Conservation (phyloP, 257 asterid genomes). For the Mitragyna speciosa region DNA sequence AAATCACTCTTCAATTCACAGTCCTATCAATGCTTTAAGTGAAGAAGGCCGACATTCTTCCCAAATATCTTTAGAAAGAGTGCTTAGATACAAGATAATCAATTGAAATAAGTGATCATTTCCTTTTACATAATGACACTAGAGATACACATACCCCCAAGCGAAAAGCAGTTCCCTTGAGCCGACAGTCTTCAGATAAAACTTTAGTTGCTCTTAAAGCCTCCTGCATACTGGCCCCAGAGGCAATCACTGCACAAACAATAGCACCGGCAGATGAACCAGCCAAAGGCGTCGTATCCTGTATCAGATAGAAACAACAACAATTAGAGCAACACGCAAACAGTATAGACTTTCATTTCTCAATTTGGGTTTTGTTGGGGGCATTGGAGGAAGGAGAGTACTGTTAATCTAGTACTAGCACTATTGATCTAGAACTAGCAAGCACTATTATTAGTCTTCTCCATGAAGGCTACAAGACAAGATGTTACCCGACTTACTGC, state of each 20-base stretch:
- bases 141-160: constrained; percentile 63
- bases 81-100: not conserved
- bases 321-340: not conserved
- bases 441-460: too few relatives aligned
- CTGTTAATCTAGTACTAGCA: too few relatives aligned
- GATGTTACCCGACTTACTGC: too few relatives aligned
- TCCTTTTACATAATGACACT: not conserved
- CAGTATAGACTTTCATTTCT: not conserved
- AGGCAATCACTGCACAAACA: constrained; percentile 89
- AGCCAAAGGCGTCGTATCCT: constrained; percentile 95
- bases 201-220: constrained; percentile 80
- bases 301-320: constrained; percentile 14
- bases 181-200: constrained; percentile 89
- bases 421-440: too few relatives aligned
- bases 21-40: not conserved
- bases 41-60: not conserved
- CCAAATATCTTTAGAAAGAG: not conserved
- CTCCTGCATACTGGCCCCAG: constrained; percentile 87
- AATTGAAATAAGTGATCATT: too few relatives aligned
- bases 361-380: too few relatives aligned
- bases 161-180: constrained; percentile 93
- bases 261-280: constrained; percentile 99
- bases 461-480: too few relatives aligned
- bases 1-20: not conserved
- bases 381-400: too few relatives aligned